phyloP scores from a whole-genome alignment of 2,329 filamentous ascomycete species.

The Pseudogymnoascus sp. region DNA sequence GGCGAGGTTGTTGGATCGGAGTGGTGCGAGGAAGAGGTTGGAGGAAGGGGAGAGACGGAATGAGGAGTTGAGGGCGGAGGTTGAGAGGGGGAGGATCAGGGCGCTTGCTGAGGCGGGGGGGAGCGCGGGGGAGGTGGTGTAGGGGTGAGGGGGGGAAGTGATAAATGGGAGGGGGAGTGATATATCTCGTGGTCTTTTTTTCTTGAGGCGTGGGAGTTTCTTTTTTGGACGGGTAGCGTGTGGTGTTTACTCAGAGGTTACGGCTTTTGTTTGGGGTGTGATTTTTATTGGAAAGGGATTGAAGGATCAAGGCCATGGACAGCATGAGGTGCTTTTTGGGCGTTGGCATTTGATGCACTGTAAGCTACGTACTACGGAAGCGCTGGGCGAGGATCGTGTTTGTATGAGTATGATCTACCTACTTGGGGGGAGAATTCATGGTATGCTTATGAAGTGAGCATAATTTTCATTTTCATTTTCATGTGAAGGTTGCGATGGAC shows the following conservation, averaged over 20 bases:
- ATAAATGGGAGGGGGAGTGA: no score
- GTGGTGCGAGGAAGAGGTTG: constrained; percentile 70
- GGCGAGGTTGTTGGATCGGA: constrained; percentile 73
- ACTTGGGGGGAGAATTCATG: not conserved
- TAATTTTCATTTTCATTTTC: no score
- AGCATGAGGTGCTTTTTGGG: not conserved
- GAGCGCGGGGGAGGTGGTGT: no score
- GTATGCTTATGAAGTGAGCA: no score
- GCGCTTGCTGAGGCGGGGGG: not conserved
- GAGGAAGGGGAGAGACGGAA: constrained; percentile 70
- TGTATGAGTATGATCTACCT: not conserved
- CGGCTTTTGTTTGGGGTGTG: no score
- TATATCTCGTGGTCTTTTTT: constrained; percentile 25
- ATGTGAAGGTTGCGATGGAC: no score
- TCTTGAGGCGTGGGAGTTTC: constrained; percentile 20
- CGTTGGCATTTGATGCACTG: not conserved
- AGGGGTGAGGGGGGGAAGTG: no score
- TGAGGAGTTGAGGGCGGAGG: constrained; percentile 55
- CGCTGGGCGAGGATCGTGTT: not conserved
- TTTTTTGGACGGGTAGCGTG: constrained; percentile 32
- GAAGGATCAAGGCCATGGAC: not conserved
- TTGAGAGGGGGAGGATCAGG: constrained; percentile 34
- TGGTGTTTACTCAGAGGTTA: not conserved
- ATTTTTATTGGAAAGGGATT: not conserved
- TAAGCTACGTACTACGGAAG: not conserved